Base-by-base conservation (phyloP, 306 rosid species). In the Prunus mume region DNA sequence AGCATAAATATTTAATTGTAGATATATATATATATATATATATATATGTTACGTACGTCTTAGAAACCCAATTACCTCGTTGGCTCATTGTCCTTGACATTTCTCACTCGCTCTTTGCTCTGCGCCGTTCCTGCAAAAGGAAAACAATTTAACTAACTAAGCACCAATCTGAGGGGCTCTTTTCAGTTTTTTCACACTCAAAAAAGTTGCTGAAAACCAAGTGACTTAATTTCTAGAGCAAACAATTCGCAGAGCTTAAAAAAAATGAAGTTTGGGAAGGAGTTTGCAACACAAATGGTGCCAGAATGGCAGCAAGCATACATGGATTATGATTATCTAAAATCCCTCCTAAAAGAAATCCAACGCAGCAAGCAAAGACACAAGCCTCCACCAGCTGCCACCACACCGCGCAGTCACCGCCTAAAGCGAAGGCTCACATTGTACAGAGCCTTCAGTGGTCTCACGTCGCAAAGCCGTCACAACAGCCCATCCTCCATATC, bases 241-340 rank as follows among this genome's bases (percentile, higher is more conserved):
- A 54, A 54, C 10, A 17, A 6, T 15, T 54, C 22, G 5, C 60
- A n/a, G 9, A 38, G 0, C 43, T 38, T 1, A 0, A 7, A 38
- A 6, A 79, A 68, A 69, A 81, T 89, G 97, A 91, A 91, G 87
- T 91, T 91, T 72, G 93, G 97, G 52, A 88, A 89, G 84, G 90
- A 91, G 71, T 87, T 87, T 17, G 67, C 38, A 1, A 45, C 87
- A 25, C 97, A 89, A 75, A 74, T 89, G 89, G 94, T 89, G 80
- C 91, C 92, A 20, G 97, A 91, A 76, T 91, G 97, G 97, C 86
- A 83, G 15, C 83, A 80, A 55, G 97, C 97, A 7, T 91, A 91
- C 91, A 88, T 88, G 91, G 79, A 89, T 43, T 91, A 89, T 65
- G 68, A 67, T 58, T 41, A 70, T 63, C 77, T 89, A 0, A 91